Evolutionary conservation across 2,329 filamentous ascomycete species (phyloP).

Genomic region (Spiromastix sp.): DNA sequence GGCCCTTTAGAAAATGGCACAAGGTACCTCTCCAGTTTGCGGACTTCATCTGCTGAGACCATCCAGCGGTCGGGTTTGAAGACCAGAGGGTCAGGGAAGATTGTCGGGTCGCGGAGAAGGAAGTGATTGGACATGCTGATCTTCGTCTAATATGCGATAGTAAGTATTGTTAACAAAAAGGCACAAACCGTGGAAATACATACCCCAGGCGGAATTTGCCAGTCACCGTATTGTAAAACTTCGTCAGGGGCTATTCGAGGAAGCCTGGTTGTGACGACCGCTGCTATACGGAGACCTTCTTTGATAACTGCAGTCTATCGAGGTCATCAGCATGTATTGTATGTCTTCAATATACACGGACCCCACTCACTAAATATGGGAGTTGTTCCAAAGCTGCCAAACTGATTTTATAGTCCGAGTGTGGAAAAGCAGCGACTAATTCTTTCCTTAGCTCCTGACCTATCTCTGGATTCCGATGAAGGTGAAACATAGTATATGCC

Average conservation of each 20-base stretch:
- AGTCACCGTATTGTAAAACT: conserved; percentile 8
- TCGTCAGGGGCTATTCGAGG: conserved; percentile 14
- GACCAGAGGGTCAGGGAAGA: conserved; percentile 18
- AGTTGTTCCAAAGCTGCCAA: conserved; percentile 4
- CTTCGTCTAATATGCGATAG: conserved; percentile 8
- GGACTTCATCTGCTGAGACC: conserved; percentile 5
- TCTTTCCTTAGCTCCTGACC: conserved; percentile 14
- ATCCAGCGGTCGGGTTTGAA: conserved; percentile 25
- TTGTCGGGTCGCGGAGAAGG: conserved; percentile 11
- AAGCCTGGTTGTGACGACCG: conserved; percentile 13
- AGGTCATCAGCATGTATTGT: conserved; percentile 9
- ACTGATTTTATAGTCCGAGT: conserved; percentile 6
- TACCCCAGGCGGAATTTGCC: conserved; percentile 15
- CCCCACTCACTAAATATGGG: conserved; percentile 5
- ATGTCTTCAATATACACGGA: conserved; percentile 7
- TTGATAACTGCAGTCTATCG: conserved; percentile 14
- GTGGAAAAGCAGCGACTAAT: conserved; percentile 15
- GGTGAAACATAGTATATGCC: conserved; percentile 17
- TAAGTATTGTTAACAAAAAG: not conserved
- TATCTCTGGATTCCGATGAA: conserved; percentile 14
- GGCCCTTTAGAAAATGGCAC: conserved; percentile 21
- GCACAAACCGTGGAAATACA: not conserved
- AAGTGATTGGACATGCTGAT: conserved; percentile 15
- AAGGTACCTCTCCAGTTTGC: conserved; percentile 15
- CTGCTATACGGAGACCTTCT: conserved; percentile 18